These are phyloP conservation scores for Boletus reticulatus DNA, from an alignment of 768 basidiomycete genomes.

Conservation along the genomic window DNA sequence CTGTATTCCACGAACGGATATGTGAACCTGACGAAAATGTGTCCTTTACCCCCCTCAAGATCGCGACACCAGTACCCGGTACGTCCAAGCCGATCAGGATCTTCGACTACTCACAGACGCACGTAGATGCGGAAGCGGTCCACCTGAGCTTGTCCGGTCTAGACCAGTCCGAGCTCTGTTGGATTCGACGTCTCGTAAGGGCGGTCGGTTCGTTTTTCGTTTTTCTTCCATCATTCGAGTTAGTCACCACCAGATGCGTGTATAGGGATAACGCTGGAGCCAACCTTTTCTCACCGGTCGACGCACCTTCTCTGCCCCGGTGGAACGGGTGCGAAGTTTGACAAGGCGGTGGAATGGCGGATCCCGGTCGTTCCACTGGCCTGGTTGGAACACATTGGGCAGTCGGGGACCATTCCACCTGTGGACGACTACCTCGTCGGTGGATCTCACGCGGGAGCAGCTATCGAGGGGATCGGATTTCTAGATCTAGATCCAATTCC, in stretches of 20 bases:
- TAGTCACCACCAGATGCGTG: background rate
- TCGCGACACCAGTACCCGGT: constrained; percentile 61
- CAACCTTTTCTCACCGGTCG: constrained; percentile 60
- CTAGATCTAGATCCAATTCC: background rate
- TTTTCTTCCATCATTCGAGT: background rate
- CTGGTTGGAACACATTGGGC: constrained; percentile 67
- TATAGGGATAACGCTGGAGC: constrained; percentile 53
- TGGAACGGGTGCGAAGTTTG: constrained; percentile 67
- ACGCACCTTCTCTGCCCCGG: constrained; percentile 84
- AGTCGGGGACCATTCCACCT: constrained; percentile 46
- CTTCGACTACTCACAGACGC: background rate
- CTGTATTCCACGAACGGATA: constrained; percentile 72
- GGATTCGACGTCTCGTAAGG: constrained; percentile 40
- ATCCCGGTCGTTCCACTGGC: constrained; percentile 64
- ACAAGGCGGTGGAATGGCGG: constrained; percentile 78
- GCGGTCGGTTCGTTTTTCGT: constrained; percentile 18
- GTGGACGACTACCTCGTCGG: constrained; percentile 34
- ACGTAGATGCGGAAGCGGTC: constrained; percentile 53
- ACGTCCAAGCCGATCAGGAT: background rate
- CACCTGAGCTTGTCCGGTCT: constrained; percentile 73
- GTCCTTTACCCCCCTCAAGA: constrained; percentile 64
- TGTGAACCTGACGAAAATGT: constrained; percentile 66
- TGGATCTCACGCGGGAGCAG: constrained; percentile 34
- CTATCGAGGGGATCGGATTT: constrained; percentile 31
- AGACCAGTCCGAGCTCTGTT: constrained; percentile 64